These are phyloP conservation scores for Cerrena zonata DNA, from an alignment of 1,284 basidiomycete species.

Conservation along the genomic window DNA sequence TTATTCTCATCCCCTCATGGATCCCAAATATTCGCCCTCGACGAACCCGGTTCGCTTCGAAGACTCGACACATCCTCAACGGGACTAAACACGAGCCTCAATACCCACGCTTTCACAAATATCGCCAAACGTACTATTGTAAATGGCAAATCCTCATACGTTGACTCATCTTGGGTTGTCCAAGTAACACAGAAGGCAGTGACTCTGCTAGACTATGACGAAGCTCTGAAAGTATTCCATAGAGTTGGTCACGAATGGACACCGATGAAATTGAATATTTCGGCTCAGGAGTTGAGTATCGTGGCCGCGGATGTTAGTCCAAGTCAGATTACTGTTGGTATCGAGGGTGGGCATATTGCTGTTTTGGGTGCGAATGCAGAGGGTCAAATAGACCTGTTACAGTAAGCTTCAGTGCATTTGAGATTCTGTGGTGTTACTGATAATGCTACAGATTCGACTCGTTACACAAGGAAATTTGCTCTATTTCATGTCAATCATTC, in stretches of 20 bases:
- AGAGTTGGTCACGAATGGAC: conserved; percentile 31
- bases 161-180: conserved; percentile 50
- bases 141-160: conserved; percentile 35
- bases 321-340: conserved; percentile 61
- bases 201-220: conserved; percentile 49
- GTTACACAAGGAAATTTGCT: conserved; percentile 51
- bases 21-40: conserved; percentile 49
- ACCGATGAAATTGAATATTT: conserved; percentile 19
- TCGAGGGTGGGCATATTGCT: conserved; percentile 52
- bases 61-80: conserved; percentile 32
- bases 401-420: conserved; percentile 26
- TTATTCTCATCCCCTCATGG: conserved; percentile 52
- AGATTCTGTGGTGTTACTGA: background rate
- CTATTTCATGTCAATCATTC: conserved; percentile 56
- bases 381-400: conserved; percentile 32
- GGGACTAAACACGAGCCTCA: conserved; percentile 42
- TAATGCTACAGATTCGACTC: background rate
- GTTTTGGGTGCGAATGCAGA: conserved; percentile 45
- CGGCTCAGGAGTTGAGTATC: conserved; percentile 41
- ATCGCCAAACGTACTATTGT: conserved; percentile 34
- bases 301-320: conserved; percentile 64
- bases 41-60: conserved; percentile 33
- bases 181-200: conserved; percentile 67
- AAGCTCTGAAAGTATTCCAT: conserved; percentile 28
- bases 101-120: conserved; percentile 66